phyloP scores from a whole-genome alignment of 2,329 filamentous ascomycete species.

The Pleomassaria siparia region DNA sequence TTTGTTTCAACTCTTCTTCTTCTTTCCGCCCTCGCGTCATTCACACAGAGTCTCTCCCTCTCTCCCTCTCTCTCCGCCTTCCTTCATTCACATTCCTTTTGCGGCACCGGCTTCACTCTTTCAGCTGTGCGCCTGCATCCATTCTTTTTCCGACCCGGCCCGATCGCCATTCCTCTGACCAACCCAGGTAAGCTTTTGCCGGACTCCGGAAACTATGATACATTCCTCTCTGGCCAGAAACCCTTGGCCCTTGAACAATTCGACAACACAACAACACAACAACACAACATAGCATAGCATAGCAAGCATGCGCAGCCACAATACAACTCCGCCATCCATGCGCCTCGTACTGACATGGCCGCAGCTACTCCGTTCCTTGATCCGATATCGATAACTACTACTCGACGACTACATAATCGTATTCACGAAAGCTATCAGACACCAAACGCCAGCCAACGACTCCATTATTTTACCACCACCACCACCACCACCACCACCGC shows the following conservation, averaged over 20 bases:
- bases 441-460: constrained; percentile 16
- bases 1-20: constrained; percentile 1
- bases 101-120: constrained; percentile 64
- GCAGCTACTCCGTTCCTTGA: constrained; percentile 32
- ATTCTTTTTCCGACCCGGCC: constrained; percentile 35
- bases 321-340: background rate
- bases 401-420: constrained; percentile 10
- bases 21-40: constrained; percentile 39
- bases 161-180: constrained; percentile 6
- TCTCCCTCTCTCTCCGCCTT: constrained; percentile 22
- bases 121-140: constrained; percentile 58
- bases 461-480: too few relatives aligned
- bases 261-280: constrained; percentile 16
- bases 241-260: constrained; percentile 9
- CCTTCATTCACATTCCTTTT: too few relatives aligned
- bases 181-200: constrained; percentile 36
- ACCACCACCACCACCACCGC: constrained; percentile 15
- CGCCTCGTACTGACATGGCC: constrained; percentile 21
- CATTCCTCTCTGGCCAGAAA: constrained; percentile 25
- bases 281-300: too few relatives aligned
- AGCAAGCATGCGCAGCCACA: constrained; percentile 1
- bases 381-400: constrained; percentile 16
- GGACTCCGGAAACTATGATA: constrained; percentile 12
- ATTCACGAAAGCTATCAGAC: constrained; percentile 21
- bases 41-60: constrained; percentile 19